phyloP scores from a whole-genome alignment of 768 basidiomycete genomes.

The Paxillus ammoniavirescens region DNA sequence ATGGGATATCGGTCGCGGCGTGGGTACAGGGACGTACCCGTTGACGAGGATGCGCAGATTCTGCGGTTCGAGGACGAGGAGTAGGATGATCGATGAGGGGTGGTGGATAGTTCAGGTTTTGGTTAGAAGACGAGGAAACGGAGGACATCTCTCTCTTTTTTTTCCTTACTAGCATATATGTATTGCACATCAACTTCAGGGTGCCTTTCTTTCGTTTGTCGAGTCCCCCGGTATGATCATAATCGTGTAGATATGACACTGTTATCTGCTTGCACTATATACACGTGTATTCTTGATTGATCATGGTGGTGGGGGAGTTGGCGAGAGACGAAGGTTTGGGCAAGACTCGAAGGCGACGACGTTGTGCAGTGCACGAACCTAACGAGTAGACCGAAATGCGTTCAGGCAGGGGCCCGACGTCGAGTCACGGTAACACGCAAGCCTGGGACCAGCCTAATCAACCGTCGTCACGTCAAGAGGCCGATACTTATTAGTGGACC shows the following conservation, averaged over 20 bases:
- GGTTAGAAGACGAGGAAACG: not conserved
- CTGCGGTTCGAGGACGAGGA: constrained; percentile 83
- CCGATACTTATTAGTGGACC: too few species aligned
- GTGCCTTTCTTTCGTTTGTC: not conserved
- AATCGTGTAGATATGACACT: not conserved
- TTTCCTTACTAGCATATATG: not conserved
- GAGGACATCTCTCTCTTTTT: not conserved
- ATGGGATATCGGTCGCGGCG: constrained; percentile 46
- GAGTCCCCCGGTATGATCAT: not conserved
- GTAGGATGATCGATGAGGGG: constrained; percentile 4
- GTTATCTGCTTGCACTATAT: not conserved
- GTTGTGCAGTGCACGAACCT: too few species aligned
- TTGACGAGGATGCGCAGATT: constrained; percentile 89
- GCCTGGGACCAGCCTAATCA: too few species aligned
- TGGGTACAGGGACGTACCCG: constrained; percentile 74
- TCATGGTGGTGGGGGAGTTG: not conserved
- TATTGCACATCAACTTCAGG: not conserved
- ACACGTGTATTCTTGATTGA: constrained; percentile 14
- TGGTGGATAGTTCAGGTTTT: not conserved
- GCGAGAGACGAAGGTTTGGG: too few species aligned
- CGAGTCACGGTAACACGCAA: too few species aligned
- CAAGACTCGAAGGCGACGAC: too few species aligned
- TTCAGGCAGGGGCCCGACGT: too few species aligned
- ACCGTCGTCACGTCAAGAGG: too few species aligned
- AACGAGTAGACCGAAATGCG: too few species aligned